Base-by-base conservation (phyloP, 176 grass and related monocot genomes). In the Aegilops sharonensis region DNA sequence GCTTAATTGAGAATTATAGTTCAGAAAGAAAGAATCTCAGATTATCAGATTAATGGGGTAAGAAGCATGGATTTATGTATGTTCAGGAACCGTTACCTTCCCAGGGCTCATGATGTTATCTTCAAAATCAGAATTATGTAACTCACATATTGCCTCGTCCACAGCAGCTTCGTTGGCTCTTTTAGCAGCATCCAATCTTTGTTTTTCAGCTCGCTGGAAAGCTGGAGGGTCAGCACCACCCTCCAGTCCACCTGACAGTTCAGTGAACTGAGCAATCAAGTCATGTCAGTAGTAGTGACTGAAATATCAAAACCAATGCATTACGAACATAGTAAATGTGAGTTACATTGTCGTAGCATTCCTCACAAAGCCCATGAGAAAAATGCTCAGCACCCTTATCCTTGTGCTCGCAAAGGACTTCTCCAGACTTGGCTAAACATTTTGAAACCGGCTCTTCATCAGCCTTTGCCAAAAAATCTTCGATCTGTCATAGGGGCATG, bases 321-420 rank as follows among this genome's bases (percentile, higher is more conserved):
- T 13, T 63, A 27, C 52, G 62, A 17, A 57, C 64, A 72, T 42
- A 27, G 43, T 11, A 63, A 50, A 78, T 31, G 23, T 11, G 14
- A 32, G 15, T 72, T 92, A 98, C 96, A 75, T 95, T 91, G 52
- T 88, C 79, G 63, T 92, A 98, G 75, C 93, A 98, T 92, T 95
- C 91, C 81, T 90, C 90, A 85, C 96, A 98, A 92, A 98, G 96
- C 70, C 96, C 93, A 80, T 95, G 93, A 59, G 96, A 94, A 92
- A 98, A 98, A 94, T 98, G 96, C 25, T 77, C 42, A 47, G 27
- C 75, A 17, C 61, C 39, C 11, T 47, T 56, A 84, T 79, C 88
- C 67, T 98, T 98, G 86, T 95, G 96, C 68, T 95, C 85, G 84
- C 96, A 98, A 64, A 98, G 78, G 11, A 95, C 77, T 73, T 95